These are phyloP conservation scores for Capsicum baccatum DNA, from an alignment of 257 asterid species.

Conservation along the genomic window DNA sequence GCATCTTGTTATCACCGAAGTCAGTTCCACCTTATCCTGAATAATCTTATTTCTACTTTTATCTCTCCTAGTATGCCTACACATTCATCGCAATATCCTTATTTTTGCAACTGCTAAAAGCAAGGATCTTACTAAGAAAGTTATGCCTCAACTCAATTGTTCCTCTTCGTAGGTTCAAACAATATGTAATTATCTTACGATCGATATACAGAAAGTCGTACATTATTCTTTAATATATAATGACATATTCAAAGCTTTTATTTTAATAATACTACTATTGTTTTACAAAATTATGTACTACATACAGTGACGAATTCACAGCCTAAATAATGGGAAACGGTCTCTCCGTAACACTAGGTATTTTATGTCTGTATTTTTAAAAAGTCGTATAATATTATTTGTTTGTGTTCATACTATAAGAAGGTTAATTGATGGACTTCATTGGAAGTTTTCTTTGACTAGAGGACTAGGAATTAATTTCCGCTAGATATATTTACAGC, in stretches of 20 bases:
- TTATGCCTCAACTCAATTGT: background rate
- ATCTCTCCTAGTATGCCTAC: background rate
- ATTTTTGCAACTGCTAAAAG: fast-evolving
- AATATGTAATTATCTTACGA: background rate
- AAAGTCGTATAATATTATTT: no score
- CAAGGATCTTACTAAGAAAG: background rate
- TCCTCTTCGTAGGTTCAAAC: background rate
- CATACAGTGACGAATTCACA: background rate
- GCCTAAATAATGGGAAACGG: no score
- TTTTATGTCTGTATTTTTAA: no score
- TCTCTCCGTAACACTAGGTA: no score
- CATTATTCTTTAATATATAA: background rate
- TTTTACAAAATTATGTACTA: background rate
- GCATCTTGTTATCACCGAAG: background rate
- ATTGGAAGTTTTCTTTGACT: no score
- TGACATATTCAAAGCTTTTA: background rate
- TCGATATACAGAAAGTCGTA: background rate
- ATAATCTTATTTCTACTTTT: no score
- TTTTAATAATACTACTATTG: background rate
- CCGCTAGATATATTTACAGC: no score
- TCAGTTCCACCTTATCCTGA: no score
- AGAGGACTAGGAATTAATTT: no score
- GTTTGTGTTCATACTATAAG: no score
- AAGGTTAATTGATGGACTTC: no score
- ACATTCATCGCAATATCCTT: background rate